Percentiles rank a stretch among this genome's conserved stretches.
These are phyloP conservation scores for Agrocybe pediades DNA, from an alignment of 768 basidiomycete species.

Conservation along the genomic window DNA sequence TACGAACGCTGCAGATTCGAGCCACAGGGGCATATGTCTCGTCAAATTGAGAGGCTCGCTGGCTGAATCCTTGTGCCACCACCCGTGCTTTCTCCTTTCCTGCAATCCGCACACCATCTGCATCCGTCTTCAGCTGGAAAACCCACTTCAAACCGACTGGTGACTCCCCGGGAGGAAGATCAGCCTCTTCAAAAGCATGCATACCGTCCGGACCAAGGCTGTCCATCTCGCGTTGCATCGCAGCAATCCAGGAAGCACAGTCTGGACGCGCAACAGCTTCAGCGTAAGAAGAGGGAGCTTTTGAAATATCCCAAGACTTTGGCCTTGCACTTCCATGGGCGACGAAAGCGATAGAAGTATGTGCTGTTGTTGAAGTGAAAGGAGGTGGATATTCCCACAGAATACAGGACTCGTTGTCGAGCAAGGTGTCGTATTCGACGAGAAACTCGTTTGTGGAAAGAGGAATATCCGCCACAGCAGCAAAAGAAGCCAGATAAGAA, in stretches of 20 bases:
- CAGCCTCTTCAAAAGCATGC: slow-evolving; percentile 25
- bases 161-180: slow-evolving; percentile 20
- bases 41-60: slow-evolving; percentile 1
- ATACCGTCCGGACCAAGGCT: slow-evolving; percentile 16
- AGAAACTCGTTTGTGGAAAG: too few species aligned
- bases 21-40: slow-evolving; percentile 34
- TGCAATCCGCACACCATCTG: too few species aligned
- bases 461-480: too few species aligned
- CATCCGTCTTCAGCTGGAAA: too few species aligned
- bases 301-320: slow-evolving; percentile 3
- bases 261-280: slow-evolving; percentile 22
- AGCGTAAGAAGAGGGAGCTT: slow-evolving; percentile 16
- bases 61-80: too few species aligned
- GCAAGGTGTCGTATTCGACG: too few species aligned
- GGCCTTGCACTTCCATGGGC: background rate
- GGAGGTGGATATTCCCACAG: too few species aligned
- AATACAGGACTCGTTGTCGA: too few species aligned
- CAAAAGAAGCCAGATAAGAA: too few species aligned
- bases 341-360: too few species aligned
- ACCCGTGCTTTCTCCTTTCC: too few species aligned
- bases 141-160: slow-evolving; percentile 29
- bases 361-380: too few species aligned
- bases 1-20: slow-evolving; percentile 20
- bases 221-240: slow-evolving; percentile 23
- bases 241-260: slow-evolving; percentile 20